A percentile compares a stretch with the other conserved stretches of the same genome.
phyloP scores from a whole-genome alignment of 148 eudicot species.

The Euryodendron excelsum region DNA sequence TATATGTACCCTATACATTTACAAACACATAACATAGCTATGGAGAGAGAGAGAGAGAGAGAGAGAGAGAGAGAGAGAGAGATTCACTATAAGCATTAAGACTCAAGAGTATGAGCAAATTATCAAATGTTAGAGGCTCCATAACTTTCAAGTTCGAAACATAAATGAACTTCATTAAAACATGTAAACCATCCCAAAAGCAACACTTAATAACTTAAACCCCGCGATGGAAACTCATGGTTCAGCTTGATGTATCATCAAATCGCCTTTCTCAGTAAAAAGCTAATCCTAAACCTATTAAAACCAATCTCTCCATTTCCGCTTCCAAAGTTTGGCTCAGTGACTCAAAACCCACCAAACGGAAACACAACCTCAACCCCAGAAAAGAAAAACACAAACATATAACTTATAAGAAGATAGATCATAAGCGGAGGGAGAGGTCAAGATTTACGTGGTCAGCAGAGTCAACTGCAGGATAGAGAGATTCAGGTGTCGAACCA shows the following conservation, averaged over 20 bases:
- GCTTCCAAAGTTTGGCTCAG: background rate
- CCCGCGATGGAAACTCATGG: background rate
- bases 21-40: background rate
- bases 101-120: background rate
- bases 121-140: background rate
- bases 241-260: background rate
- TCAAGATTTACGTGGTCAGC: background rate
- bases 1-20: background rate
- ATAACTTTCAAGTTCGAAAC: background rate
- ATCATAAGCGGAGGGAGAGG: conserved; percentile 7
- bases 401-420: background rate
- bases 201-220: background rate
- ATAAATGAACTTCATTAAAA: background rate
- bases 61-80: conserved; percentile 5
- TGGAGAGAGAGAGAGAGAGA: background rate
- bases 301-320: background rate
- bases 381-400: background rate
- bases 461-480: background rate
- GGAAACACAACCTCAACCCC: background rate
- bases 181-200: background rate
- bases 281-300: background rate
- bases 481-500: background rate
- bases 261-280: background rate
- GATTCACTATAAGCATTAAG: background rate
- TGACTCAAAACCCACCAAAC: background rate